Percentiles rank a stretch among this genome's conserved stretches.
Conservation (phyloP, 352 stramenopile species). For the Phytophthora rubi region DNA sequence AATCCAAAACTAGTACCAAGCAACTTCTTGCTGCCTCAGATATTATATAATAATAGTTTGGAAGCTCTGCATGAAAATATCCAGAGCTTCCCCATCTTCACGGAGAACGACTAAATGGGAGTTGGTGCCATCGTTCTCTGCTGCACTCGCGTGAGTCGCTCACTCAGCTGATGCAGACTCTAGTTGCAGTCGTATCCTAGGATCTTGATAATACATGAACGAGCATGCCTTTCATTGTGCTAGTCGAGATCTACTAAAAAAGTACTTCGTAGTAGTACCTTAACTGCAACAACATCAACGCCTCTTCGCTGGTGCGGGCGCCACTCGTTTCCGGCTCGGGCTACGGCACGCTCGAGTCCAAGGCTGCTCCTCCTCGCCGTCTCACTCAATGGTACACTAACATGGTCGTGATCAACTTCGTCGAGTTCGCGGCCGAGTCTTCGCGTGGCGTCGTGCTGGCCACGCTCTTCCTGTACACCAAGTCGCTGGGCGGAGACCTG, state of each 20-base stretch:
- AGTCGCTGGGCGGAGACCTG: constrained; percentile 70
- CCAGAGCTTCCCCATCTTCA: no score
- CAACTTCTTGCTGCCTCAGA: no score
- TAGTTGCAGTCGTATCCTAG: no score
- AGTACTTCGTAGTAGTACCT: no score
- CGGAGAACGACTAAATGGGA: no score
- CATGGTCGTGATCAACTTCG: constrained; percentile 81
- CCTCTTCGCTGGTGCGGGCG: not conserved
- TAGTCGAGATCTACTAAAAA: not conserved
- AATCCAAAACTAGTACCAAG: no score
- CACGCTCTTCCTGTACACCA: constrained; percentile 83
- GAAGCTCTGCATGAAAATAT: no score
- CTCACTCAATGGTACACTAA: constrained; percentile 66
- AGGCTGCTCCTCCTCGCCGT: constrained; percentile 36
- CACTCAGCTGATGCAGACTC: no score
- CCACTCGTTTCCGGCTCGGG: not conserved
- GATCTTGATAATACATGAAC: no score
- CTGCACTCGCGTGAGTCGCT: no score
- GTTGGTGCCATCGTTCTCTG: no score
- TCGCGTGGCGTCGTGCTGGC: constrained; percentile 74
- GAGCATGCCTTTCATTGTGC: not conserved
- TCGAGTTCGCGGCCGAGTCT: constrained; percentile 79
- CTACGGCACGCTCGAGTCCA: constrained; percentile 30
- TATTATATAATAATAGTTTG: no score
- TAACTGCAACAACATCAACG: not conserved